phyloP scores from a whole-genome alignment of 495 filamentous ascomycete genomes.

The Pyrenopolyporus hunteri region DNA sequence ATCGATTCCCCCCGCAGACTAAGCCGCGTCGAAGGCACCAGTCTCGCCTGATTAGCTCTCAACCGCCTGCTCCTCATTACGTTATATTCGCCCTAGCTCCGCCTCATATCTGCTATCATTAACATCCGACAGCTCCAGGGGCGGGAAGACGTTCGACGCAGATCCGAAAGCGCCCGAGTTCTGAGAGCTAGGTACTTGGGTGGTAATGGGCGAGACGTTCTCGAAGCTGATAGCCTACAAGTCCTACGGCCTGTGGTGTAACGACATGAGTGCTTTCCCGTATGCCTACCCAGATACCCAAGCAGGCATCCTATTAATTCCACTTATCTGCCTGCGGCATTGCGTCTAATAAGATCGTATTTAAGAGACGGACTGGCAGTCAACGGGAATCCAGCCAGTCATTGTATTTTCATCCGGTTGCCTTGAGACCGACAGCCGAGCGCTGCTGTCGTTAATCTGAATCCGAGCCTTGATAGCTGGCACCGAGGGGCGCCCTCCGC shows the following conservation, averaged over 20 bases:
- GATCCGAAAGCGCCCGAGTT: slow-evolving; percentile 35
- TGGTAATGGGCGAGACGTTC: slow-evolving; percentile 18
- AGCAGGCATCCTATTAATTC: slow-evolving; percentile 9
- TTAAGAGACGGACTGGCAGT: slow-evolving; percentile 1
- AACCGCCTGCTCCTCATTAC: slow-evolving; percentile 4
- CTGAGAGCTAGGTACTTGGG: slow-evolving; percentile 18
- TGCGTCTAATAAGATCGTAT: slow-evolving; percentile 4
- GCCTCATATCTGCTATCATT: slow-evolving; percentile 23
- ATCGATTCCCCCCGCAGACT: slow-evolving; percentile 9
- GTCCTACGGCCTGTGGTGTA: slow-evolving; percentile 9
- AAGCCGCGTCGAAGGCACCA: not conserved
- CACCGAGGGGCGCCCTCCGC: not conserved
- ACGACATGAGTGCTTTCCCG: not conserved
- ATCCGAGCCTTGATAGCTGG: not conserved
- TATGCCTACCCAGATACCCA: slow-evolving; percentile 1
- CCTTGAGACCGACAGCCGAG: slow-evolving; percentile 7
- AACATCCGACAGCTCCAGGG: slow-evolving; percentile 11
- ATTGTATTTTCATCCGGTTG: not conserved
- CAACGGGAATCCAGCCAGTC: slow-evolving; percentile 4
- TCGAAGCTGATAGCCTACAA: slow-evolving; percentile 10
- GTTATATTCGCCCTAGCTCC: slow-evolving; percentile 17
- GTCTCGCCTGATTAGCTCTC: slow-evolving; percentile 1
- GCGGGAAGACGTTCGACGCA: slow-evolving; percentile 8
- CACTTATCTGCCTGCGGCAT: slow-evolving; percentile 1
- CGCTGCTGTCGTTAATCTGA: not conserved